Evolutionary conservation across 2,329 filamentous ascomycete species (phyloP).

Genomic region (Incumbomyces delicatus): DNA sequence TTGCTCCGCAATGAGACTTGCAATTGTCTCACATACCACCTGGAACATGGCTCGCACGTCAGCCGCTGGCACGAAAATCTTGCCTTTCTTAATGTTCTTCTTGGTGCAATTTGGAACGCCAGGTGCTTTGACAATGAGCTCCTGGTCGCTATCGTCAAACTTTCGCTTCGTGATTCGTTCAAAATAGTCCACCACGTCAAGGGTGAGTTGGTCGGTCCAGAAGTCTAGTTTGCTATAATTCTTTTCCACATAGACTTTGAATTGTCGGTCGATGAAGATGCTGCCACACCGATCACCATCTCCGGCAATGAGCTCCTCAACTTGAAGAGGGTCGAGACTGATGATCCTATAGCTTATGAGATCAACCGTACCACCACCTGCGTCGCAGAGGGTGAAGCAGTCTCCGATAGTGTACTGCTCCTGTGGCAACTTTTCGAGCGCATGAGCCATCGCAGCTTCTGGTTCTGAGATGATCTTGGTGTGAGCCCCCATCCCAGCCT

Average conservation of each 20-base stretch:
- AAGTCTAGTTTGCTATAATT: conserved; percentile 12
- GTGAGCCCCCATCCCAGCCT: conserved; percentile 19
- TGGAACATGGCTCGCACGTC: conserved; percentile 20
- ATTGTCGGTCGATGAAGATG: conserved; percentile 23
- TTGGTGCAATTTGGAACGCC: conserved; percentile 17
- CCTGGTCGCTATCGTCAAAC: conserved; percentile 18
- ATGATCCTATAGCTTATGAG: conserved; percentile 24
- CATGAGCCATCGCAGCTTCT: conserved; percentile 27
- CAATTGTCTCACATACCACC: conserved; percentile 14
- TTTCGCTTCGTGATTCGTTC: conserved; percentile 21
- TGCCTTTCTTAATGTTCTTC: conserved; percentile 13
- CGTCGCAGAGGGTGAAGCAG: conserved; percentile 29
- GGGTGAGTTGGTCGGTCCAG: conserved; percentile 22
- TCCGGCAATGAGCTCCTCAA: conserved; percentile 22
- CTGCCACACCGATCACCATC: conserved; percentile 22
- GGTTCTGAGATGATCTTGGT: conserved; percentile 22
- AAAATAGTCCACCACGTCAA: conserved; percentile 22
- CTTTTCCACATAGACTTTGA: conserved; percentile 19
- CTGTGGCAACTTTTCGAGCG: conserved; percentile 20
- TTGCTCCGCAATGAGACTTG: not conserved
- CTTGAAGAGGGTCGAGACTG: conserved; percentile 17
- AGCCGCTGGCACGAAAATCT: conserved; percentile 14
- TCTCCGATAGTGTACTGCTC: conserved; percentile 15
- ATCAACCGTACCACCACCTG: conserved; percentile 30
- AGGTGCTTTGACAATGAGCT: conserved; percentile 21